Base-by-base conservation (phyloP, 2,329 filamentous ascomycete species). In the Aschersonia sp. region DNA sequence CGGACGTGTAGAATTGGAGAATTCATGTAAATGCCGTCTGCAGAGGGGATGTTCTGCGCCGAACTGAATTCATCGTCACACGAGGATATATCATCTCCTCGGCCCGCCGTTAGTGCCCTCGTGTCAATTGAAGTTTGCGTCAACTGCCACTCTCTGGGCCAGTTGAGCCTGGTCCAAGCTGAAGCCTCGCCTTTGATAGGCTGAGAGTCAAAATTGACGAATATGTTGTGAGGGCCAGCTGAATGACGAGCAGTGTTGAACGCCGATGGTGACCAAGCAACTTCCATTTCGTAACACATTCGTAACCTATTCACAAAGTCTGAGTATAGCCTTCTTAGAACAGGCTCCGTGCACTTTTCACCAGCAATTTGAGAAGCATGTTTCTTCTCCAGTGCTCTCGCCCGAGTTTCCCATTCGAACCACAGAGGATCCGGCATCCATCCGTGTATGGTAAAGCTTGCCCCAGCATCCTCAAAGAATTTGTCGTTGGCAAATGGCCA, bases 261-360 rank as follows among this genome's bases (percentile, higher is more conserved):
- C 43, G 63, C 63, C 4, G 50, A 54, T 10, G 57, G 49, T 1
- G 49, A 48, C 55, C 59, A 59, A 30, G 68, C 68, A 46, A 67
- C 57, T 53, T 79, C 75, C 65, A 73, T 70, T 14, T 61, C 60
- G 33, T 65, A 59, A 45, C 70, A 72, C 7, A 63, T 63, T 32
- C 66, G 61, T 40, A 73, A 12, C n/a, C 51, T 56, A 40, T 53
- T 49, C 30, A 53, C 37, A 32, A 65, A 62, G 5, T 47, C 49
- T 22, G 52, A 47, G 43, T 59, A 47, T 7, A 47, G 47, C 32
- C 46, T 49, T n/a, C 49, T 42, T 7, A 43, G 42, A 5, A 35
- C 46, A 43, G 31, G 49, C 45, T 1, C 42, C 42, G 32, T 50
- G 47, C n/a, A 50, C 51, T 44, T 50, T 52, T 37, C 14, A 30